Percentiles rank a stretch among this genome's conserved stretches.
phyloP scores from a whole-genome alignment of 164 flowering plant species.

The Cinnamomum micranthum region DNA sequence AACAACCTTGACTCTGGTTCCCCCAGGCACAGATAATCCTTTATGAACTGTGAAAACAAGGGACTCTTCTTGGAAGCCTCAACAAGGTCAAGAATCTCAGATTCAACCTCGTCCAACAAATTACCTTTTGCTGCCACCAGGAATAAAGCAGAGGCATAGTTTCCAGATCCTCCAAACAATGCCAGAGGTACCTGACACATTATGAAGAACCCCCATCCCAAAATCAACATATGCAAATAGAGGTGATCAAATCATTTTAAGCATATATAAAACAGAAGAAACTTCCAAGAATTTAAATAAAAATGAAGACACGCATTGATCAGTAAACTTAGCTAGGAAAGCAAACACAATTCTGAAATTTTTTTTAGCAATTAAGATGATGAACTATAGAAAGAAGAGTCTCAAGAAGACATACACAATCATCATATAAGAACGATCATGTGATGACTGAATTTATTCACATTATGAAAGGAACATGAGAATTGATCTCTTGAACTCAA shows the following conservation, averaged over 20 bases:
- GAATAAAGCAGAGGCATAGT: constrained; percentile 85
- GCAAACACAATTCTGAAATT: background rate
- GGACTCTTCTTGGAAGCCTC: constrained; percentile 66
- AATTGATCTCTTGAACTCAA: no score
- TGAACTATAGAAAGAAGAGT: background rate
- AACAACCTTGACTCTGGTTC: constrained; percentile 57
- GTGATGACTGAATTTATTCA: no score
- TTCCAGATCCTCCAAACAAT: constrained; percentile 74
- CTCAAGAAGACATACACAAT: background rate
- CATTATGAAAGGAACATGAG: no score
- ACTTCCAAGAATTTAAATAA: background rate
- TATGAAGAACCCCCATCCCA: background rate
- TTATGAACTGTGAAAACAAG: constrained; percentile 59
- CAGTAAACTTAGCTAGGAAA: background rate
- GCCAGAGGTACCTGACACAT: constrained; percentile 60
- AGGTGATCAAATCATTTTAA: background rate
- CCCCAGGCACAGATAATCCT: constrained; percentile 58
- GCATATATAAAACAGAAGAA: background rate
- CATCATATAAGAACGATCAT: no score
- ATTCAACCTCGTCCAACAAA: constrained; percentile 66
- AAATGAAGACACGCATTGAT: background rate
- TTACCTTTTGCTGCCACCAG: constrained; percentile 64
- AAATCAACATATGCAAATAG: background rate
- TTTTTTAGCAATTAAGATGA: background rate
- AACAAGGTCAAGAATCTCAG: constrained; percentile 61